phyloP scores from a whole-genome alignment of 2,329 filamentous ascomycete genomes.

The Lachnellula suecica region DNA sequence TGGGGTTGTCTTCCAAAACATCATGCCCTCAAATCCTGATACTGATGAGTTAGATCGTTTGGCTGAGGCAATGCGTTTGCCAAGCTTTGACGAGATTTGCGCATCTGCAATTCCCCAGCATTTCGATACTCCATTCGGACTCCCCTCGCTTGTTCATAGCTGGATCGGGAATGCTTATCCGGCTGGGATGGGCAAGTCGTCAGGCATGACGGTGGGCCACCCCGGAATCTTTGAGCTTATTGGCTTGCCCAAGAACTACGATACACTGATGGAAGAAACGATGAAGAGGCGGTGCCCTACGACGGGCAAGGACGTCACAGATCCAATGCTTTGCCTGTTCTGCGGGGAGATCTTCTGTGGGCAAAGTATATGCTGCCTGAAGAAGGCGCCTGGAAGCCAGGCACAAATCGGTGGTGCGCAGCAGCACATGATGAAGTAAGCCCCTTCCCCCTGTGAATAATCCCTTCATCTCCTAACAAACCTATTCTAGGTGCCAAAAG shows the following conservation, averaged over 20 bases:
- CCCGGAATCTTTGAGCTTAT: conserved; percentile 93
- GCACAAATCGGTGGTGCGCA: conserved; percentile 76
- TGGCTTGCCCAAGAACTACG: conserved; percentile 87
- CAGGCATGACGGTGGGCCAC: conserved; percentile 55
- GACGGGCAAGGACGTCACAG: conserved; percentile 86
- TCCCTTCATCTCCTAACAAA: conserved; percentile 24
- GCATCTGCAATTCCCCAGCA: conserved; percentile 32
- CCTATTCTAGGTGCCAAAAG: conserved; percentile 68
- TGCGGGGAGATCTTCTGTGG: conserved; percentile 97
- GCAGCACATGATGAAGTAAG: conserved; percentile 84
- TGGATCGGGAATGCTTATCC: conserved; percentile 59
- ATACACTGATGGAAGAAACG: conserved; percentile 88
- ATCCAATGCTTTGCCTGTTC: conserved; percentile 89
- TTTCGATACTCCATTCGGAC: conserved; percentile 29
- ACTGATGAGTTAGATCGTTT: conserved; percentile 81
- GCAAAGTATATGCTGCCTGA: conserved; percentile 88
- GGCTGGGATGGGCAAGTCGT: neutral
- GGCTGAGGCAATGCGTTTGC: conserved; percentile 71
- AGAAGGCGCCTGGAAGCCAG: conserved; percentile 42
- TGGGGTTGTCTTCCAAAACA: conserved; percentile 81
- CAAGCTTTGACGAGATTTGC: conserved; percentile 75
- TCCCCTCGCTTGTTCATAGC: conserved; percentile 51
- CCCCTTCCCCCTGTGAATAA: conserved; percentile 23
- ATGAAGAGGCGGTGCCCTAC: conserved; percentile 81
- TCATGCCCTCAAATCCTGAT: conserved; percentile 61